Evolutionary conservation across 805 yeast genomes (phyloP), one percentile per base, ranked within the genome.

Genomic region (Candida palmyrensis): DNA sequence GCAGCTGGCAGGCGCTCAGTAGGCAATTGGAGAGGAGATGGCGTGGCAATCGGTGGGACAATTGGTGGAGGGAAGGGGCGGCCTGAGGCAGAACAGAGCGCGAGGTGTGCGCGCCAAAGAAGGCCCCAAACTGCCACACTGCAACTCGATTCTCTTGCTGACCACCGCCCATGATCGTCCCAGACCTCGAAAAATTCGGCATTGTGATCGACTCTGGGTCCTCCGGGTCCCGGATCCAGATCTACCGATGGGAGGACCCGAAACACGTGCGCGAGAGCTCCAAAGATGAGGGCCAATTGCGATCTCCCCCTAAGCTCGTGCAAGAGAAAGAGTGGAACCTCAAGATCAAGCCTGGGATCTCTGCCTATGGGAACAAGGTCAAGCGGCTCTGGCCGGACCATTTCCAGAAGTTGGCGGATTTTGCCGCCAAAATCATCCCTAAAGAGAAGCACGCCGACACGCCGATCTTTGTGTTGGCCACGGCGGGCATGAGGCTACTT

Each of bases 171-270:
- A n/a, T n/a, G n/a, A n/a, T n/a, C n/a, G n/a, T n/a, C n/a, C n/a
- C n/a, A n/a, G n/a, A n/a, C n/a, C n/a, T n/a, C n/a, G n/a, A 47
- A 39, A 57, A 68, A 32, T 89, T 85, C 63, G 97, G 96, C 18
- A 80, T 92, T 19, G 94, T 90, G 11, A 73, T 90, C 3, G 98
- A 90, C 57, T 87, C 97, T 0, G 98, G 98, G 1, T 88, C 97
- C 1, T 84, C 95, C 0, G 98, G 98, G 1, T 87, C 97, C 3
- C 66, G 98, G 33, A 70, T 84, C 11, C 89, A 86, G 54, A 74
- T 90, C 8, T 90, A 85, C 53, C 68, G 72, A 39, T 90, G 96
- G 96, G 71, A 71, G 10, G 78, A 79, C 45, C 64, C 55, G 18
- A 53, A 50, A 13, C 34, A 31, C 25, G 33, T 42, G 6, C 29